Evolutionary conservation across 2,329 filamentous ascomycete genomes (phyloP), one percentile per base, ranked within the genome.

Genomic region (Colletotrichum limetticola): DNA sequence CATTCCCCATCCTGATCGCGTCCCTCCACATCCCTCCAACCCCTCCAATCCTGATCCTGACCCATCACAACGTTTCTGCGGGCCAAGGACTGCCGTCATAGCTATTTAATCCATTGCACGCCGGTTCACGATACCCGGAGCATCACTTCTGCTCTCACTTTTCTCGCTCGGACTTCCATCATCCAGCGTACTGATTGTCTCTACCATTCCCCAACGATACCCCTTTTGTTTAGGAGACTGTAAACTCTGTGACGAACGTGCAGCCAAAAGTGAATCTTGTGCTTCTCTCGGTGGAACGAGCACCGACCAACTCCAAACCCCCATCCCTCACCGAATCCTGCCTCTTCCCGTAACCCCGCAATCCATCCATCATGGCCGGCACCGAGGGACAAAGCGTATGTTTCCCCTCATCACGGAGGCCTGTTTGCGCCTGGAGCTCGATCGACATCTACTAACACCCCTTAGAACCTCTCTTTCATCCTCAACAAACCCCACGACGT

Each of bases 391-490:
- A 74, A 70, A 74, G 72, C 72, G 72, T 74, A 57, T 16, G 69
- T 65, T 8, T n/a, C 11, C 53, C 46, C n/a, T 24, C 37, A 14
- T 35, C 4, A 14, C 4, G 2, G n/a, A n/a, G 8, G 19, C 19
- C 37, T 55, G 12, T 4, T 49, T 16, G 24, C 5, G 2, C 46
- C 42, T 14, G 16, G 28, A 1, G 19, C 19, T 28, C 7, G 4
- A n/a, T 16, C 14, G 24, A 55, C 14, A 42, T 35, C 16, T 26
- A n/a, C 69, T 72, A 22, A 72, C 59, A 24, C 30, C 0, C 19
- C 19, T n/a, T 77, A 94, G 93, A 97, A 97, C 83, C 90, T 93
- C 76, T 97, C 94, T 66, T 97, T 97, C 84, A 86, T 97, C 81
- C 93, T 97, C 78, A 91, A 95, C 83, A 93, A 93, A 77, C 88